Percentiles rank a stretch among this genome's conserved stretches.
These are phyloP conservation scores for Camelina sativa DNA, from an alignment of 345 rosid genomes.

Conservation along the genomic window DNA sequence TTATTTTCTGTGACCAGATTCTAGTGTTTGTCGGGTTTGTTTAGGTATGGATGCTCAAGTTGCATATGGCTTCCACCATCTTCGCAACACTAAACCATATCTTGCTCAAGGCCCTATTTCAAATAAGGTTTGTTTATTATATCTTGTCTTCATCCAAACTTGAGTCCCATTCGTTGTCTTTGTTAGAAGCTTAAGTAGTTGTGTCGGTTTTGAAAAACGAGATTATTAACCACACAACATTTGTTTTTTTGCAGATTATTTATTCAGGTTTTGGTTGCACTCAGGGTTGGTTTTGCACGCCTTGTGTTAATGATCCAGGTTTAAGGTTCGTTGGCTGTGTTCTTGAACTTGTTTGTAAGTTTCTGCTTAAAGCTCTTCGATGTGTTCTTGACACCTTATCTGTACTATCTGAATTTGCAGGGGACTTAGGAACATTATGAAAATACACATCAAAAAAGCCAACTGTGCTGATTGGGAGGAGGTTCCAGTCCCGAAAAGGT, in stretches of 20 bases:
- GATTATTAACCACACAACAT: background rate
- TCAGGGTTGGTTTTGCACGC: conserved; percentile 99
- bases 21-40: conserved; percentile 14
- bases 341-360: conserved; percentile 1
- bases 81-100: conserved; percentile 91
- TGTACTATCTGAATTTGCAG: conserved; percentile 45
- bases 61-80: conserved; percentile 94
- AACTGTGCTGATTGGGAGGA: conserved; percentile 91
- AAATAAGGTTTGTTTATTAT: conserved; percentile 69
- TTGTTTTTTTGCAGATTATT: conserved; percentile 61
- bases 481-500: conserved; percentile 83
- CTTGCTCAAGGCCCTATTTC: conserved; percentile 97
- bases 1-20: background rate
- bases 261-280: conserved; percentile 91
- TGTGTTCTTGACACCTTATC: background rate
- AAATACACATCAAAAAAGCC: conserved; percentile 73
- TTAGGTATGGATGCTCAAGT: conserved; percentile 99
- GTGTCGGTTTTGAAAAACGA: background rate
- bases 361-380: background rate
- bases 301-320: conserved; percentile 85
- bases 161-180: conserved; percentile 11
- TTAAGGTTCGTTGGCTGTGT: conserved; percentile 60
- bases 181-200: background rate
- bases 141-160: background rate
- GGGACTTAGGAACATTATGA: conserved; percentile 85